A percentile compares a stretch with the other conserved stretches of the same genome.
Evolutionary conservation across 768 basidiomycete genomes (phyloP).

Genomic region (Cyathus striatus): DNA sequence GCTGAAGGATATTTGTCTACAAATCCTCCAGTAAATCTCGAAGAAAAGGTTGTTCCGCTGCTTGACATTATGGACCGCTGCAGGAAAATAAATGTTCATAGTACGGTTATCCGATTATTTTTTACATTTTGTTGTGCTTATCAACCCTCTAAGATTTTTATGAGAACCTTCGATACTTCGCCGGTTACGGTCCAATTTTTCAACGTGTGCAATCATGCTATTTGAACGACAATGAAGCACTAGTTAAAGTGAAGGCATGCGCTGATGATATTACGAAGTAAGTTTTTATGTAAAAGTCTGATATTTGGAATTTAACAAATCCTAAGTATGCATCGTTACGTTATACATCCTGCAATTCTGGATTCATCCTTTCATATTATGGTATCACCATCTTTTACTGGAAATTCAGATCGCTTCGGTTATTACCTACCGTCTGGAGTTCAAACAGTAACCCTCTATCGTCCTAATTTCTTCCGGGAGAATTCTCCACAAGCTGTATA

Average conservation of each 20-base stretch:
- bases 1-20: conserved; percentile 14
- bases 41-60: too few species aligned
- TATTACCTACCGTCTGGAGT: conserved; percentile 9
- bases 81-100: too few species aligned
- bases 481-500: conserved; percentile 8
- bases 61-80: too few species aligned
- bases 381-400: conserved; percentile 22
- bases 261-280: too few species aligned
- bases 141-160: conserved; percentile 16
- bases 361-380: conserved; percentile 29
- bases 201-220: conserved; percentile 18
- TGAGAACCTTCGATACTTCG: conserved; percentile 19
- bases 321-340: too few species aligned
- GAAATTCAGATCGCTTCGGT: conserved; percentile 16
- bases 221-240: conserved; percentile 15
- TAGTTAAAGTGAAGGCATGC: conserved; percentile 19
- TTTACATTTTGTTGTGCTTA: not conserved
- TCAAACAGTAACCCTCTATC: not conserved
- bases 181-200: conserved; percentile 24
- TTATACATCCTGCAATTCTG: conserved; percentile 29
- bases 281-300: too few species aligned
- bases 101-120: too few species aligned
- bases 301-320: too few species aligned
- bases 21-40: too few species aligned
- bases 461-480: not conserved